Evolutionary conservation across 352 stramenopile genomes (phyloP).

Genomic region (Hyaloperonospora arabidopsidis): DNA sequence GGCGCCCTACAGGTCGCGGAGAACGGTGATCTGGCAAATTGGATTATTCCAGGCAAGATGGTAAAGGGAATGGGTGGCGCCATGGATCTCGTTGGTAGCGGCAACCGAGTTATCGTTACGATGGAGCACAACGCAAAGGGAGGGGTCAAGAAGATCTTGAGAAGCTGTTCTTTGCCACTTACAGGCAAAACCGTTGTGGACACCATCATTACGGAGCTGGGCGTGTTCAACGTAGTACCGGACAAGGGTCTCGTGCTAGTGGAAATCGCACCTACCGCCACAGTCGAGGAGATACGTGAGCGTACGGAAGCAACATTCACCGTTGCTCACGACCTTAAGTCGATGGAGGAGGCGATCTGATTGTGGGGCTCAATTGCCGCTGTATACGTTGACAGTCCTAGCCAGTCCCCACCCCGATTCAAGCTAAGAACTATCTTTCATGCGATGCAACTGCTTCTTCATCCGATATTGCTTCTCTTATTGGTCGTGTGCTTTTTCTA

Average conservation of each 20-base stretch:
- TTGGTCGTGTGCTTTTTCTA: too few relatives aligned
- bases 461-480: too few relatives aligned
- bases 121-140: slow-evolving; percentile 96
- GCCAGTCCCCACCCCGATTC: too few relatives aligned
- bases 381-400: too few relatives aligned
- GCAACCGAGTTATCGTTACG: slow-evolving; percentile 92
- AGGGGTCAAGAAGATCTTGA: slow-evolving; percentile 91
- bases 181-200: slow-evolving; percentile 92
- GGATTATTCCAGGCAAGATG: slow-evolving; percentile 94
- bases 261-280: slow-evolving; percentile 80
- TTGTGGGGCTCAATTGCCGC: too few relatives aligned
- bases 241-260: slow-evolving; percentile 76
- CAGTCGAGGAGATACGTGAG: slow-evolving; percentile 69
- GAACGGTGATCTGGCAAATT: slow-evolving; percentile 94
- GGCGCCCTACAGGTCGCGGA: slow-evolving; percentile 90
- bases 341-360: slow-evolving; percentile 35
- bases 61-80: slow-evolving; percentile 96
- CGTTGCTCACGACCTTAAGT: slow-evolving; percentile 47
- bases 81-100: slow-evolving; percentile 94
- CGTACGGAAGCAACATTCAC: slow-evolving; percentile 79
- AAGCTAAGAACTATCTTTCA: too few relatives aligned
- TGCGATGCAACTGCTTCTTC: too few relatives aligned
- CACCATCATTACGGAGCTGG: slow-evolving; percentile 90
- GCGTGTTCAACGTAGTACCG: slow-evolving; percentile 67
- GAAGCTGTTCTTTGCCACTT: slow-evolving; percentile 89